Evolutionary conservation across 495 filamentous ascomycete species (phyloP), one percentile per base, ranked within the genome.

Genomic region (Neurospora sp.): DNA sequence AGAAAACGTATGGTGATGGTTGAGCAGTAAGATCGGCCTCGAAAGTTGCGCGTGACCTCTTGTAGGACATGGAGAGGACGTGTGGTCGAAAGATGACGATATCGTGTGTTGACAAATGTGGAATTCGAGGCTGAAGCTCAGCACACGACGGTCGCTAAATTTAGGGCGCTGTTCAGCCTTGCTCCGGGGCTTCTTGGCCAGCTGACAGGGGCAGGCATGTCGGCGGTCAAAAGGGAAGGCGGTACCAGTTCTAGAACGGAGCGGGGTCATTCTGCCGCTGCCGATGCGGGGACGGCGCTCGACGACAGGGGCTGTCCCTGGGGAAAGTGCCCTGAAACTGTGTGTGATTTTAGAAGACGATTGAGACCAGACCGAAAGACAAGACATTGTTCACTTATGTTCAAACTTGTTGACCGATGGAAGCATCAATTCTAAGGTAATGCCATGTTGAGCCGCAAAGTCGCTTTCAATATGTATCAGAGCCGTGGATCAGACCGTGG

Each of bases 1-100:
- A 97, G 74, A 92, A 78, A 72, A 91, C 92, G 79, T 90, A 97
- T 1, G 93, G 91, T 5, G 93, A 91, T 81, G 93, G 88, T 68
- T 90, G 89, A 42, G 87, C 84, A 79, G 90, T 88, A 37, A 90
- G 84, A 75, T 96, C 92, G 75, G 91, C 87, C 82, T 97, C 94
- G 81, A 90, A 94, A 75, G 89, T 83, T 71, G 89, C 88, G 68
- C 93, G 90, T 71, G 89, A 88, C 78, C 96, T 87, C 86, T 98
- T 98, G 80, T 84, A 84, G 75, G 93, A 89, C 93, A 94, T 94
- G 77, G 71, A 80, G 75, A 69, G 45, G 5, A n/a, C 12, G 4
- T 9, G 39, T 47, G 12, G 38, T 71, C 31, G 18, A 39, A 27
- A 35, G 10, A 31, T 31, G 27, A 31, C 27, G 27, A 31, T 3